Percentiles rank a stretch among this genome's conserved stretches.
Conservation (phyloP, 108 stramenopile genomes). For the Stephanodiscus triporus region DNA sequence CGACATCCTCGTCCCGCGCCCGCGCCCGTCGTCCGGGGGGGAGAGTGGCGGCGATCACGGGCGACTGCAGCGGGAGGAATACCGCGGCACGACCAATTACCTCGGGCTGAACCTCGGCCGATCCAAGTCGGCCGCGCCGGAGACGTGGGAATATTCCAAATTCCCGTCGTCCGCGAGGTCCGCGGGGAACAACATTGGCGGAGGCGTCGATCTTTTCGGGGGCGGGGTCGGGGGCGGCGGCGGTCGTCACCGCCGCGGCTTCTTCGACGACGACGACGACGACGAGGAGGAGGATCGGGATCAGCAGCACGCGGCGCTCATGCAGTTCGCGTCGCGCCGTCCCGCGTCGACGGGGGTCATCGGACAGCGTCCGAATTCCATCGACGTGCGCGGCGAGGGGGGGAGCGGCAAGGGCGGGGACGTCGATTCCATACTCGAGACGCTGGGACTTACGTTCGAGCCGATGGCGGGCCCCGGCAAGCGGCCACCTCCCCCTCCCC, state of each 20-base stretch:
- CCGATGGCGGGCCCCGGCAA: slow-evolving; percentile 15
- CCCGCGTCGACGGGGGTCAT: slow-evolving; percentile 75
- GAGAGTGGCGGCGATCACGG: too few relatives aligned
- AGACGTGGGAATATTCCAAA: slow-evolving; percentile 35
- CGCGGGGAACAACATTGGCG: neutral
- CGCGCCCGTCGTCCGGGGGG: neutral
- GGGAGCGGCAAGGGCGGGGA: slow-evolving; percentile 23
- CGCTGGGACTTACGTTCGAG: slow-evolving; percentile 44
- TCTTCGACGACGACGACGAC: slow-evolving; percentile 45
- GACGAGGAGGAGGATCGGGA: slow-evolving; percentile 43
- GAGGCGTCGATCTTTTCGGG: neutral
- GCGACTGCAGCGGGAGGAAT: neutral
- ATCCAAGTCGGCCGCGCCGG: slow-evolving; percentile 60
- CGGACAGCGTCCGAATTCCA: slow-evolving; percentile 12
- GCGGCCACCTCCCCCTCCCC: neutral
- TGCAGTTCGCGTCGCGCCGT: slow-evolving; percentile 45
- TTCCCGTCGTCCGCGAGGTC: slow-evolving; percentile 52
- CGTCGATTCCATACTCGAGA: slow-evolving; percentile 54
- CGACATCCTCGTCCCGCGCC: neutral
- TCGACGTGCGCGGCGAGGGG: slow-evolving; percentile 19
- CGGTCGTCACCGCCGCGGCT: slow-evolving; percentile 10
- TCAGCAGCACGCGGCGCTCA: slow-evolving; percentile 20
- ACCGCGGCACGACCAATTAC: slow-evolving; percentile 21
- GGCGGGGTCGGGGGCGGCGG: slow-evolving; percentile 17
- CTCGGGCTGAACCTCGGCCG: slow-evolving; percentile 57